These are phyloP conservation scores for Gentiana dahurica DNA, from an alignment of 257 asterid species.

Conservation along the genomic window DNA sequence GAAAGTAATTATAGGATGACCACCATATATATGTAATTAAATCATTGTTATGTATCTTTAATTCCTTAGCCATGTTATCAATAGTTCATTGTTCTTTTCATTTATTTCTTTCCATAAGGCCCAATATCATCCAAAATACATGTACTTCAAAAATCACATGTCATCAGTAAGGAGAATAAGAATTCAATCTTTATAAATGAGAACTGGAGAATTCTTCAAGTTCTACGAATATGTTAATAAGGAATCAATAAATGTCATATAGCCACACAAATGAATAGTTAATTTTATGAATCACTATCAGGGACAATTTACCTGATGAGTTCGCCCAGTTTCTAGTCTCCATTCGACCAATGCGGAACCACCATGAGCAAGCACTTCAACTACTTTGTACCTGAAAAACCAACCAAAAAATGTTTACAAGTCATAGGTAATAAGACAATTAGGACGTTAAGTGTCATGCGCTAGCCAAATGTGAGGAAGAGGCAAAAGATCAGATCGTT, in stretches of 20 bases:
- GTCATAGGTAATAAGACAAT: not conserved
- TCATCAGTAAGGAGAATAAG: too few species aligned
- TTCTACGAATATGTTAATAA: not conserved
- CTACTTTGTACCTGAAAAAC: slow-evolving; percentile 62
- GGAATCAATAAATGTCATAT: not conserved
- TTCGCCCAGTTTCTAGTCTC: slow-evolving; percentile 96
- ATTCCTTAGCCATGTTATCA: too few species aligned
- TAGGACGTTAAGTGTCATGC: not conserved
- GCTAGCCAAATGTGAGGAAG: not conserved
- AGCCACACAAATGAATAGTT: not conserved
- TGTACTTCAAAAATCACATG: too few species aligned
- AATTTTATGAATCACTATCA: not conserved
- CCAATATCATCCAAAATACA: too few species aligned
- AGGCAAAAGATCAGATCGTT: not conserved
- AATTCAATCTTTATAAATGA: not conserved
- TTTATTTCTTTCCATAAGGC: too few species aligned
- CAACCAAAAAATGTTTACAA: too few species aligned
- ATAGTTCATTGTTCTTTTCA: too few species aligned
- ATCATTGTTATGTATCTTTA: too few species aligned
- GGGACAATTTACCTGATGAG: slow-evolving; percentile 63
- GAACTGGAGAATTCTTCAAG: not conserved
- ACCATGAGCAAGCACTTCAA: slow-evolving; percentile 81
- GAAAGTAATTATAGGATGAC: too few species aligned
- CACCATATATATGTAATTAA: too few species aligned
- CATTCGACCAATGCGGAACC: slow-evolving; percentile 89